Conservation (phyloP, 176 grass and related monocot genomes). For the Avena atlantica region DNA sequence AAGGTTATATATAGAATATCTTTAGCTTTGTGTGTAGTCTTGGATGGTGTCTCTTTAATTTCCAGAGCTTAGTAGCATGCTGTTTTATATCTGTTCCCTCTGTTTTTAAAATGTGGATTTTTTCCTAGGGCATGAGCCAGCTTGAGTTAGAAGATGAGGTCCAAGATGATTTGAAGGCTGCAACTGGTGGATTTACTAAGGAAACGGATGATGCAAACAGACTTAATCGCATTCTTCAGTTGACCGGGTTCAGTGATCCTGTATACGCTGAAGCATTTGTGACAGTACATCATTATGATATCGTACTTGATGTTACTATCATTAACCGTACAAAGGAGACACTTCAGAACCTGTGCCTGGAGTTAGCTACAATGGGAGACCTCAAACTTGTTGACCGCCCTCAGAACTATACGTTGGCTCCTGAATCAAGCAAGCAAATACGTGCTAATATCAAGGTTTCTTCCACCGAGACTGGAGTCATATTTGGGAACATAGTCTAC, state of each 20-base stretch:
- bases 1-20: not conserved
- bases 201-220: conserved; percentile 53
- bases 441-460: conserved; percentile 77
- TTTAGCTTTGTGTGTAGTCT: not conserved
- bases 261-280: conserved; percentile 74
- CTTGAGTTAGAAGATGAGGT: conserved; percentile 76
- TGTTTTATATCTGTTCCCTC: not conserved
- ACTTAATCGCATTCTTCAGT: conserved; percentile 65
- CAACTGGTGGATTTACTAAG: conserved; percentile 71
- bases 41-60: conserved; percentile 19
- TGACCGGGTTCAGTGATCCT: conserved; percentile 68
- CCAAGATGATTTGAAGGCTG: conserved; percentile 71
- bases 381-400: conserved; percentile 75
- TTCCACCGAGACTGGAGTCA: conserved; percentile 71
- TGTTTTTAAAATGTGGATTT: conserved; percentile 30
- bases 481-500: conserved; percentile 78
- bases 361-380: conserved; percentile 74
- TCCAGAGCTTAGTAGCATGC: not conserved
- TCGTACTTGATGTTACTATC: conserved; percentile 72
- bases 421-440: conserved; percentile 69
- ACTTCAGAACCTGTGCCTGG: conserved; percentile 75
- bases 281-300: conserved; percentile 76
- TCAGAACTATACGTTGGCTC: conserved; percentile 69
- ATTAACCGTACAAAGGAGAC: conserved; percentile 73
- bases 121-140: conserved; percentile 69